Base-by-base conservation (phyloP, 345 rosid genomes). In the Eucalyptus marginata region DNA sequence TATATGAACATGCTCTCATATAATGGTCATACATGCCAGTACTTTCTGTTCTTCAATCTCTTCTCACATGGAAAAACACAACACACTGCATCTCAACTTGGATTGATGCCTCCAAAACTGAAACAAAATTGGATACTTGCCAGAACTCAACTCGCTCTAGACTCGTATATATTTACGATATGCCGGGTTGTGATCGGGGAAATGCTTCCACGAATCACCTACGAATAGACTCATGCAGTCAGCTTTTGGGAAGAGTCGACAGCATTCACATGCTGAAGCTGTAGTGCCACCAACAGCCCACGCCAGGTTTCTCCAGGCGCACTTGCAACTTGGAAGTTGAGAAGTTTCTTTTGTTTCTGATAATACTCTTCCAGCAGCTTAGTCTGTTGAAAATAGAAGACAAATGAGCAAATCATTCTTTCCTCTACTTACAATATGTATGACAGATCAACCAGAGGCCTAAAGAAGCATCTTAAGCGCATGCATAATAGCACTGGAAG, bases 361-460 rank as follows among this genome's bases (percentile, higher is more conserved):
- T 98, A 98, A 92, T 98, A 95, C 33, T 96, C 99, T 95, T 98
- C 98, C 93, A 96, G 83, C 89, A 95, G 93, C 90, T 95, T 95
- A 49, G 93, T 95, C 99, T 98, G 92, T 89, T 50, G 58, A 71
- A 56, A 90, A 87, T 59, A 50, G 88, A 86, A 44, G 7, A 54
- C 14, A 7, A 29, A 58, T 89, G 49, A 90, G 52, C 85, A 13
- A 46, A 88, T 71, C 52, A 36, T 13, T 51, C 33, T 86, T 54
- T 20, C 50, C 62, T 7, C 40, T 58, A 20, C 29, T 40, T 22
- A 43, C 13, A 7, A 20, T 76, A 40, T 33, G 47, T 3, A 76
- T 20, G 47, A 76, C 9, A 1, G 29, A 40, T 22, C 89, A 87
- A 33, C 86, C 56, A 18, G 52, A 88, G 62, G 33, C 14, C 86